Evolutionary conservation across 2,329 filamentous ascomycete species (phyloP).

Genomic region (Trichoderma pleuroti): DNA sequence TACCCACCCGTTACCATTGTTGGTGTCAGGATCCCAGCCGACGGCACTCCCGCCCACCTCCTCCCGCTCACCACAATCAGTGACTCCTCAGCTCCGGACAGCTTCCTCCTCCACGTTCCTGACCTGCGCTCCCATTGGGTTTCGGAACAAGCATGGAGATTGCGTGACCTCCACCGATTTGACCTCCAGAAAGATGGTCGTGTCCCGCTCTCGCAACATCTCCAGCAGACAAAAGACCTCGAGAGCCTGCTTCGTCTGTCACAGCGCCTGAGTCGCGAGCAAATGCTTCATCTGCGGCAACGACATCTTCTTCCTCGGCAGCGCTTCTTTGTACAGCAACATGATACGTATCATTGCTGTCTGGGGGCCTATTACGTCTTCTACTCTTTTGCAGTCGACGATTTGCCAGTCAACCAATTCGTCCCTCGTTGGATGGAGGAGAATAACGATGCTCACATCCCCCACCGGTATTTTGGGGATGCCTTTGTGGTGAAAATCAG

Average conservation of each 20-base stretch:
- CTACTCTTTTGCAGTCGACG: background rate
- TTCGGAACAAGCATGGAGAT: background rate
- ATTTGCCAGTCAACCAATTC: background rate
- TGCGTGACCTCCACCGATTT: background rate
- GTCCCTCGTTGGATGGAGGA: background rate
- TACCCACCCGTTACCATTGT: background rate
- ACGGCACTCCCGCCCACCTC: background rate
- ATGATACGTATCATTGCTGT: background rate
- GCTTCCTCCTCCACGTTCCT: background rate
- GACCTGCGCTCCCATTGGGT: background rate
- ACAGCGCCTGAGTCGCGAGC: background rate
- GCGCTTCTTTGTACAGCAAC: background rate
- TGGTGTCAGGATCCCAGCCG: background rate
- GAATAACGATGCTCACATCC: background rate
- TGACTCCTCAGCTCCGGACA: background rate
- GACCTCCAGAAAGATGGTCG: background rate
- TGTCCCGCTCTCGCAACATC: background rate
- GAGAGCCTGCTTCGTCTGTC: background rate
- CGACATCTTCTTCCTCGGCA: background rate
- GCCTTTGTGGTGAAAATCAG: background rate
- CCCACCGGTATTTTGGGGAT: background rate
- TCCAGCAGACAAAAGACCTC: background rate
- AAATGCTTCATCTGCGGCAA: background rate
- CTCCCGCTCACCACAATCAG: background rate
- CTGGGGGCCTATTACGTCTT: background rate